Percentiles rank a stretch among this genome's conserved stretches.
Conservation (phyloP, 2,329 filamentous ascomycete genomes). For the Ophiostoma tasmaniense region DNA sequence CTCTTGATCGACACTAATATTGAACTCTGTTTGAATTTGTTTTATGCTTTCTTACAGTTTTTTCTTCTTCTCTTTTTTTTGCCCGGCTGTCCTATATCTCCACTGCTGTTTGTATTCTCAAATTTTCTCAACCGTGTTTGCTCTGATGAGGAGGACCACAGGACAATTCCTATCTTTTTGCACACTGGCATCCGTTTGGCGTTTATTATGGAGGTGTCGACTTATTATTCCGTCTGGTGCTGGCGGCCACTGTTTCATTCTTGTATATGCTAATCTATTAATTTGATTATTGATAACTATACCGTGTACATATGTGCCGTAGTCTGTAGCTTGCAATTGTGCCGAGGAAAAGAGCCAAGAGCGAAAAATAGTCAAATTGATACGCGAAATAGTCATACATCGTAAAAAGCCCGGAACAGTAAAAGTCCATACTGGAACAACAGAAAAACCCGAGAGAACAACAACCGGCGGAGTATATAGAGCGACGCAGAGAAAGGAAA, state of each 20-base stretch:
- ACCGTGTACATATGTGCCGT: background rate
- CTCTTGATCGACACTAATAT: background rate
- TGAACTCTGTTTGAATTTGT: background rate
- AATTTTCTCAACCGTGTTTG: background rate
- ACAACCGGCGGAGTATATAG: background rate
- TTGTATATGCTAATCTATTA: background rate
- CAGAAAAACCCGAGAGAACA: background rate
- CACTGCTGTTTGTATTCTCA: background rate
- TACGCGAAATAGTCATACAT: constrained; percentile 3
- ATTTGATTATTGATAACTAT: background rate
- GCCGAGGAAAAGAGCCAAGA: background rate
- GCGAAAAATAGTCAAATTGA: background rate
- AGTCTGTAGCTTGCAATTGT: background rate
- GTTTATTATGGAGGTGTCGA: background rate
- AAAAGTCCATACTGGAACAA: background rate
- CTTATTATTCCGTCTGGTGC: background rate
- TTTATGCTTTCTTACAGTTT: background rate
- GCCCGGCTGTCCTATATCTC: background rate
- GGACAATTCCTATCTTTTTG: background rate
- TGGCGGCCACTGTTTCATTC: background rate
- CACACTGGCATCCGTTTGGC: background rate
- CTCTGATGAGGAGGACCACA: background rate
- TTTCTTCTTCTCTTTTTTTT: background rate
- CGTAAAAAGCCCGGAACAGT: background rate
- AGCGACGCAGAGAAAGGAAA: background rate